Evolutionary conservation across 2,329 filamentous ascomycete genomes (phyloP).

Genomic region (Claviceps digitariae): DNA sequence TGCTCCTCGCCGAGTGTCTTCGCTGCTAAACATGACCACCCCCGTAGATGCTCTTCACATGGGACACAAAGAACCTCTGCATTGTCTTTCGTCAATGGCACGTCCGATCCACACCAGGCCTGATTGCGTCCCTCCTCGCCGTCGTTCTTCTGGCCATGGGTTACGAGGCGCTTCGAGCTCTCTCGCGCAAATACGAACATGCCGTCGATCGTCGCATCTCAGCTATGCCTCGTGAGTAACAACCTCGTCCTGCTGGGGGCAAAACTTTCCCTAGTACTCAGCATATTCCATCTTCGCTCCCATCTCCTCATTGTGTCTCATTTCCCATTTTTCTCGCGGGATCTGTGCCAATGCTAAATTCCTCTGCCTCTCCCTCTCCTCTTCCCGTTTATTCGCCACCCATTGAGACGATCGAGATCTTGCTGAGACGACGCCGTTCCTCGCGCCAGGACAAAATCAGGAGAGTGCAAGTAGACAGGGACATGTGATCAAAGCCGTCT

Average conservation of each 20-base stretch:
- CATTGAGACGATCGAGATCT: conserved; percentile 23
- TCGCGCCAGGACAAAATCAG: conserved; percentile 61
- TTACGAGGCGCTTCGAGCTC: conserved; percentile 77
- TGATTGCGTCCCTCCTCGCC: conserved; percentile 70
- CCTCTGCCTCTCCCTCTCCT: conserved; percentile 3
- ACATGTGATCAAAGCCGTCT: conserved; percentile 62
- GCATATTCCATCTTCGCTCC: not conserved
- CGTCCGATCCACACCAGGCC: conserved; percentile 57
- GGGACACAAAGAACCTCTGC: conserved; percentile 86
- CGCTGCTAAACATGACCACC: not conserved
- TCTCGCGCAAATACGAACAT: conserved; percentile 63
- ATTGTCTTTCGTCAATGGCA: conserved; percentile 93
- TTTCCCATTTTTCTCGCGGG: conserved; percentile 1
- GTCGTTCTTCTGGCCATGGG: conserved; percentile 77
- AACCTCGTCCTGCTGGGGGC: not conserved
- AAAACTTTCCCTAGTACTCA: not conserved
- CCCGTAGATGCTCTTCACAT: conserved; percentile 89
- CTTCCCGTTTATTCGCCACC: not conserved
- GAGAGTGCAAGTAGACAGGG: conserved; percentile 48
- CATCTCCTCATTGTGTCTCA: conserved; percentile 1
- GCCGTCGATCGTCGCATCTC: conserved; percentile 34
- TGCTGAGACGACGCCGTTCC: conserved; percentile 51
- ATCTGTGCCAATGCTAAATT: conserved; percentile 19
- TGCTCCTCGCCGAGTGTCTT: not conserved
- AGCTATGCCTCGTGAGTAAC: conserved; percentile 38